Base-by-base conservation (phyloP, 208 protist genomes). In the Acanthamoeba healyi region DNA sequence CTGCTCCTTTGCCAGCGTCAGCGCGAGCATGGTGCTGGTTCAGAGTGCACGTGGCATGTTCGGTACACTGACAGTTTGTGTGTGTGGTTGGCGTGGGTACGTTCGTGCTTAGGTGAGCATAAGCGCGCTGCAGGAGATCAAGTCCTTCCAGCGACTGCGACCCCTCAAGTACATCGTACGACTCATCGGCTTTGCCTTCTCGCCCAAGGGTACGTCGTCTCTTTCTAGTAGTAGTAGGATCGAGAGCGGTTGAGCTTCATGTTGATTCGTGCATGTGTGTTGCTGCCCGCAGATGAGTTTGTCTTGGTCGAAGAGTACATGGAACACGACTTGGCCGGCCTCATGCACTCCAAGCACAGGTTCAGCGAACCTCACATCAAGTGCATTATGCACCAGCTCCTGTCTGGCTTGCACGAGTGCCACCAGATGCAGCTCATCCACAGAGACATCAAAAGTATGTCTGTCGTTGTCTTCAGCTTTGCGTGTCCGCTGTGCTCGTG, bases 251-350 rank as follows among this genome's bases (percentile, higher is more conserved):
- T n/a, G n/a, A n/a, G n/a, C n/a, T n/a, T n/a, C n/a, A n/a, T n/a
- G n/a, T n/a, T n/a, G n/a, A n/a, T n/a, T n/a, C n/a, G n/a, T n/a
- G n/a, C n/a, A n/a, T n/a, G n/a, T n/a, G n/a, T n/a, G n/a, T n/a
- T n/a, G 29, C 26, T 34, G 10, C 79, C 38, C 29, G 32, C 82
- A 89, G 82, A 67, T 14, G 82, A 89, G 29, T 89, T 89, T 26
- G 82, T 89, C 2, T 65, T 98, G 96, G 97, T 98, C n/a, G 97
- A 98, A 65, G 97, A 98, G 93, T 98, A 96, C 79, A 96, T 98
- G 95, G 97, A 98, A 36, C 97, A 98, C 81, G 98, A 98, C 95
- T 86, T 98, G 9, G 96, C 96, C 5, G 98, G 98, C 15, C 93
- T 98, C 7, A 84, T 98, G 63, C 96, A 98, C 29, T 94, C 79